Percentiles rank a stretch among this genome's conserved stretches.
Conservation (phyloP, 1,284 basidiomycete genomes). For the Abortiporus biennis region DNA sequence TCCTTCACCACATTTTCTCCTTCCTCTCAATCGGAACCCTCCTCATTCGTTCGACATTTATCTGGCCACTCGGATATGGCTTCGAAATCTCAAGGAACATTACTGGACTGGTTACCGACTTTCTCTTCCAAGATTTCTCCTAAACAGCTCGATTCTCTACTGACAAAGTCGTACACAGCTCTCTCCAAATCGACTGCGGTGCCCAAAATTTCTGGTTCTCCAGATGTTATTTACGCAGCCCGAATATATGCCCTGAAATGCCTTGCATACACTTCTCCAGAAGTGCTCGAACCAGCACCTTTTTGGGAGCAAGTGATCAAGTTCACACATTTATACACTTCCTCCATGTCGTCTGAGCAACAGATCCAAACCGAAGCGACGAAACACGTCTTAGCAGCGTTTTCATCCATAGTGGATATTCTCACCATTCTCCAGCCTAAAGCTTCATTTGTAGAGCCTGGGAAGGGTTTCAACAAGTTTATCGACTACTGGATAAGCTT, state of each 20-base stretch:
- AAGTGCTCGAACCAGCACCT: conserved; percentile 28
- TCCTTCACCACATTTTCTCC: conserved; percentile 20
- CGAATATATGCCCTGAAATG: conserved; percentile 25
- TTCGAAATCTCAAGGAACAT: too few relatives aligned
- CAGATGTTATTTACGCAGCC: conserved; percentile 33
- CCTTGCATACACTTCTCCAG: conserved; percentile 24
- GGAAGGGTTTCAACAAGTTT: background rate
- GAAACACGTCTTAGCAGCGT: too few relatives aligned
- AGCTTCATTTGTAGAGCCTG: conserved; percentile 1
- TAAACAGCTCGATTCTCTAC: conserved; percentile 50
- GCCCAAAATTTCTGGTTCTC: conserved; percentile 8
- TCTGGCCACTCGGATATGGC: too few relatives aligned
- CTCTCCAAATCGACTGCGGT: conserved; percentile 41
- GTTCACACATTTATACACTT: conserved; percentile 23
- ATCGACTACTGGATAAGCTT: conserved; percentile 3
- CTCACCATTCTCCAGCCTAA: background rate
- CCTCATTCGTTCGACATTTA: conserved; percentile 31
- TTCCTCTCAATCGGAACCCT: conserved; percentile 24
- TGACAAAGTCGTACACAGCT: conserved; percentile 52
- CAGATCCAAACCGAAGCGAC: background rate
- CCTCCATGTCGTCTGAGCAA: background rate
- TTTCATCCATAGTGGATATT: too few relatives aligned
- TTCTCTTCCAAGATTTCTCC: too few relatives aligned
- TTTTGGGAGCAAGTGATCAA: conserved; percentile 67
- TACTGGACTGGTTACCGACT: too few relatives aligned